These are phyloP conservation scores for Penicillium ochrochloron DNA, from an alignment of 495 filamentous ascomycete species.

Conservation along the genomic window DNA sequence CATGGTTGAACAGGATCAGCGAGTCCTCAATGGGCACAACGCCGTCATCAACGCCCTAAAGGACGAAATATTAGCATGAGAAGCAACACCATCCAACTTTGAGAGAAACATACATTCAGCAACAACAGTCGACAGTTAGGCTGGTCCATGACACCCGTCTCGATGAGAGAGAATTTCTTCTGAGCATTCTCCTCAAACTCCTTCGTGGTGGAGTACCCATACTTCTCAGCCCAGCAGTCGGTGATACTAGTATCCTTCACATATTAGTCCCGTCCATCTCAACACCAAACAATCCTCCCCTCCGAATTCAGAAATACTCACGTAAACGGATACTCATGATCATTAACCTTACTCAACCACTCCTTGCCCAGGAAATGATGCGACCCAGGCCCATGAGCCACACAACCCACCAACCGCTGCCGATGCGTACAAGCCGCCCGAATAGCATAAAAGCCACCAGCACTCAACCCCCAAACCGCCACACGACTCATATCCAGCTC, in stretches of 20 bases:
- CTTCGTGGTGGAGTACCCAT: constrained; percentile 64
- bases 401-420: constrained; percentile 58
- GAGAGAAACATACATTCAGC: constrained; percentile 58
- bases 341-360: constrained; percentile 70
- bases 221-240: constrained; percentile 70
- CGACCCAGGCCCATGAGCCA: constrained; percentile 74
- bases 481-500: constrained; percentile 66
- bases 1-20: constrained; percentile 68
- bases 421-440: constrained; percentile 73
- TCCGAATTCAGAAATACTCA: constrained; percentile 37
- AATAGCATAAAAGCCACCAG: constrained; percentile 78
- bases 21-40: constrained; percentile 82
- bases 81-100: not conserved
- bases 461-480: constrained; percentile 74
- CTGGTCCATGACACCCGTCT: constrained; percentile 68
- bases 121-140: constrained; percentile 66
- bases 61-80: constrained; percentile 6
- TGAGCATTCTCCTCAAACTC: constrained; percentile 64
- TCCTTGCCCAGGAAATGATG: constrained; percentile 70
- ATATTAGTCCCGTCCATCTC: constrained; percentile 14
- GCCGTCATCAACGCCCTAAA: constrained; percentile 67
- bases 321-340: constrained; percentile 80
- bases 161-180: constrained; percentile 73
- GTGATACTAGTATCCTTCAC: constrained; percentile 49
- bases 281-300: not conserved